Base-by-base conservation (phyloP, 2,329 filamentous ascomycete species). In the Xylaria sp. region DNA sequence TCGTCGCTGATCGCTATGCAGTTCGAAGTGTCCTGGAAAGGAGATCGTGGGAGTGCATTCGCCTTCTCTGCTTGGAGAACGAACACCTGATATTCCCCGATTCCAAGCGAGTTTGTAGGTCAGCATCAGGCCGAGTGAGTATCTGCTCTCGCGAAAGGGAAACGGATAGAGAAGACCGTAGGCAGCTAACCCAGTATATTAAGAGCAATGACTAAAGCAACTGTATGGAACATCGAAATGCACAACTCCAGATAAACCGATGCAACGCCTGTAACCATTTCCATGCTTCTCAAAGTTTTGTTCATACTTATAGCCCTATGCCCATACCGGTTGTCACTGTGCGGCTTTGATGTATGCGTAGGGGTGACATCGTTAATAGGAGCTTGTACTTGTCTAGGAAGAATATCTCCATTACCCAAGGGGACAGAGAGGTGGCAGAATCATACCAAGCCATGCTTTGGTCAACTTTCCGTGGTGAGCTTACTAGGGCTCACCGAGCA, bases 401-500 rank as follows among this genome's bases (percentile, higher is more conserved):
- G 6, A 30, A 52, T 13, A 42, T n/a, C 23, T 52, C 18, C 11
- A 35, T 10, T 5, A 30, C 23, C 23, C 4, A 16, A n/a, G 16
- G 16, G 10, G 23, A 39, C 3, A 42, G 3, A 42, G 37, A 13
- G 34, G 49, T 30, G 5, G 13, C 37, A 34, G 50, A 9, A 11
- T 4, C 44, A 19, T 54, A n/a, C 2, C 11, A 13, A 34, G n/a
- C 47, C 23, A 48, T 52, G 13, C 19, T n/a, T 18, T 34, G 23
- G 13, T 23, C 9, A 23, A 5, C 50, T 30, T 4, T 30, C 23
- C 39, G 18, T n/a, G 13, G 9, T 46, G 42, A 13, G 9, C 3
- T 16, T 13, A 46, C 13, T 46, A 46, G 10, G 69, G 82, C 74
- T 97, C 92, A 44, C 90, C 90, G 39, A 97, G 85, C 5, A 97